Evolutionary conservation across 2,329 filamentous ascomycete species (phyloP).

Genomic region (Fusarium concolor): DNA sequence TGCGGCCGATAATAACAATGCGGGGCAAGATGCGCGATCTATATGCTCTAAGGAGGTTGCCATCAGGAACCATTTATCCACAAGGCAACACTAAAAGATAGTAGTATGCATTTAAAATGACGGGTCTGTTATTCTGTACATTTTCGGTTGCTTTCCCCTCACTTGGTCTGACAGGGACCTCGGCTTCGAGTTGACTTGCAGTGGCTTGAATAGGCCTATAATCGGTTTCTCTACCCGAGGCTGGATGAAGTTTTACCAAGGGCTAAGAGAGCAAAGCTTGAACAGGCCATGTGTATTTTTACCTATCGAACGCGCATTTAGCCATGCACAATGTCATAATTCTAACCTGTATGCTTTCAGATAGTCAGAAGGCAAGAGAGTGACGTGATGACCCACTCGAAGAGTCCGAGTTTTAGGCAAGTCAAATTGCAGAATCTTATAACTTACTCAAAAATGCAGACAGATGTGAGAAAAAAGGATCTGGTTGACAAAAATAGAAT

Average conservation of each 20-base stretch:
- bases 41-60: neutral
- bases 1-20: neutral
- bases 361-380: no score
- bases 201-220: neutral
- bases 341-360: no score
- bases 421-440: no score
- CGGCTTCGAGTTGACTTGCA: neutral
- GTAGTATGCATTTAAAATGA: neutral
- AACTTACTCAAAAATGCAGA: no score
- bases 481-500: no score
- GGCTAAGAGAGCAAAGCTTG: no score
- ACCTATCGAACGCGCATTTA: no score
- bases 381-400: no score
- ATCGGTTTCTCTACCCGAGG: neutral
- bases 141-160: neutral
- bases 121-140: accelerated
- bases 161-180: neutral
- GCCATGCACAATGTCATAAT: no score
- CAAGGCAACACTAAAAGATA: neutral
- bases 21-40: neutral
- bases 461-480: no score
- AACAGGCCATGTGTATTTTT: no score
- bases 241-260: neutral
- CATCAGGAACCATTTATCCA: neutral
- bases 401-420: no score